Evolutionary conservation across 2,329 filamentous ascomycete species (phyloP).

Genomic region (Zymoseptoria tritici): DNA sequence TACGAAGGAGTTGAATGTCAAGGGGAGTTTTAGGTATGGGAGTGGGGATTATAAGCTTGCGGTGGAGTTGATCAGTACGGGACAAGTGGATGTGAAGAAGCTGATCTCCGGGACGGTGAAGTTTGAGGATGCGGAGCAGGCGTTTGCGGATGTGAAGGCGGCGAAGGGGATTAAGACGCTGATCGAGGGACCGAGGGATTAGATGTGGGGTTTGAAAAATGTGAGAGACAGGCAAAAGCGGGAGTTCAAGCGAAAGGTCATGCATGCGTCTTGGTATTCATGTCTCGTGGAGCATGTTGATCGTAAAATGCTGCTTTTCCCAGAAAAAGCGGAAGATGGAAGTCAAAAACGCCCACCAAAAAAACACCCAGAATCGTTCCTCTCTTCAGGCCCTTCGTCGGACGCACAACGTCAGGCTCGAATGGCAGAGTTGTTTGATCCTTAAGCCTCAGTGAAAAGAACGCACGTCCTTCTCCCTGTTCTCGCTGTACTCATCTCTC

Average conservation of each 20-base stretch:
- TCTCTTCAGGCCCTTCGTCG: too few relatives aligned
- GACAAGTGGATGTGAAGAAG: slow-evolving; percentile 67
- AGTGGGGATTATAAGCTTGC: slow-evolving; percentile 81
- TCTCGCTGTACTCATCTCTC: too few relatives aligned
- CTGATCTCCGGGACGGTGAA: slow-evolving; percentile 70
- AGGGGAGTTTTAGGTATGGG: slow-evolving; percentile 84
- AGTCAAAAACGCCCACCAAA: too few relatives aligned
- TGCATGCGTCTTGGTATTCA: not conserved
- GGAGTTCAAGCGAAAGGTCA: not conserved
- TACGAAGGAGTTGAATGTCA: slow-evolving; percentile 78
- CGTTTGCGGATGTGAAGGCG: slow-evolving; percentile 77
- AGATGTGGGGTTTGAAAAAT: not conserved
- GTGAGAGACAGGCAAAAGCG: not conserved
- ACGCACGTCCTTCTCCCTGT: too few relatives aligned
- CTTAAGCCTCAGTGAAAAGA: too few relatives aligned
- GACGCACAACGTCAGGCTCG: too few relatives aligned
- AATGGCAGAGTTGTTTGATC: too few relatives aligned
- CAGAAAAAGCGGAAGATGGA: too few relatives aligned
- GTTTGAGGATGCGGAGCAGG: slow-evolving; percentile 76
- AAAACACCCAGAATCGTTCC: too few relatives aligned
- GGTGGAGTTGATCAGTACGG: slow-evolving; percentile 64
- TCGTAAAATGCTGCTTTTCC: too few relatives aligned
- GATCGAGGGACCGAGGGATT: slow-evolving; percentile 27
- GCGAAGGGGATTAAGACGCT: slow-evolving; percentile 69
- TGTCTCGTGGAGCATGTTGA: too few relatives aligned